Percentiles rank a stretch among this genome's conserved stretches.
Conservation (phyloP, 352 stramenopile genomes). For the Phytopythium ostracodes region DNA sequence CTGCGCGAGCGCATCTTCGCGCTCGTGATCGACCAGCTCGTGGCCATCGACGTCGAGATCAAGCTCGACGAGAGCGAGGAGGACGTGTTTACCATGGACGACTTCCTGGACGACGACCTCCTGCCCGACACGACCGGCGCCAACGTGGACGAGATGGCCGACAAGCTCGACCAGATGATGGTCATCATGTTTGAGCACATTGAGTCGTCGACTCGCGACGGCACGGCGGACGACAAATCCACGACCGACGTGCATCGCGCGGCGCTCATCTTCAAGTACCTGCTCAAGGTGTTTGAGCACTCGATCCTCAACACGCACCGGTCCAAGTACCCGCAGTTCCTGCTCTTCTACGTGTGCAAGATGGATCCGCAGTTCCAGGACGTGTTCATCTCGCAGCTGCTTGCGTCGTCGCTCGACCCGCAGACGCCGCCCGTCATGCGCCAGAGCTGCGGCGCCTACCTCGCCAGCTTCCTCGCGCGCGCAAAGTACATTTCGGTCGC, state of each 20-base stretch:
- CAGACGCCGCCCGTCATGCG: conserved; percentile 86
- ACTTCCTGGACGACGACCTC: conserved; percentile 78
- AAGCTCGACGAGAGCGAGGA: conserved; percentile 85
- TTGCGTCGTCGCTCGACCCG: conserved; percentile 66
- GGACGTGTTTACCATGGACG: conserved; percentile 79
- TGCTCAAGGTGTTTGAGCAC: conserved; percentile 84
- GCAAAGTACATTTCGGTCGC: conserved; percentile 92
- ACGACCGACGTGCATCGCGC: conserved; percentile 43
- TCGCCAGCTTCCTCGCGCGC: conserved; percentile 95
- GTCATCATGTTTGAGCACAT: conserved; percentile 87
- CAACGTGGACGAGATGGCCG: conserved; percentile 75
- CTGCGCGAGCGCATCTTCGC: conserved; percentile 81
- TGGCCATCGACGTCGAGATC: conserved; percentile 88
- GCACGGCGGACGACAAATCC: conserved; percentile 3
- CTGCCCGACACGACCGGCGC: conserved; percentile 33
- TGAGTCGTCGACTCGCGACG: conserved; percentile 17
- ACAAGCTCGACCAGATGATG: conserved; percentile 89
- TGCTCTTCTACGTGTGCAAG: conserved; percentile 88
- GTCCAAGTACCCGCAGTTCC: conserved; percentile 92
- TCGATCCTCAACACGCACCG: conserved; percentile 88
- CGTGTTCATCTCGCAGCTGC: conserved; percentile 78
- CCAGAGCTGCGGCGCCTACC: conserved; percentile 93
- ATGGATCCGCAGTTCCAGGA: conserved; percentile 77
- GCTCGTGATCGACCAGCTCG: conserved; percentile 81
- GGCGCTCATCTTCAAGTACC: conserved; percentile 61